Base-by-base conservation (phyloP, 2,329 filamentous ascomycete genomes). In the Ophiostoma piceae region DNA sequence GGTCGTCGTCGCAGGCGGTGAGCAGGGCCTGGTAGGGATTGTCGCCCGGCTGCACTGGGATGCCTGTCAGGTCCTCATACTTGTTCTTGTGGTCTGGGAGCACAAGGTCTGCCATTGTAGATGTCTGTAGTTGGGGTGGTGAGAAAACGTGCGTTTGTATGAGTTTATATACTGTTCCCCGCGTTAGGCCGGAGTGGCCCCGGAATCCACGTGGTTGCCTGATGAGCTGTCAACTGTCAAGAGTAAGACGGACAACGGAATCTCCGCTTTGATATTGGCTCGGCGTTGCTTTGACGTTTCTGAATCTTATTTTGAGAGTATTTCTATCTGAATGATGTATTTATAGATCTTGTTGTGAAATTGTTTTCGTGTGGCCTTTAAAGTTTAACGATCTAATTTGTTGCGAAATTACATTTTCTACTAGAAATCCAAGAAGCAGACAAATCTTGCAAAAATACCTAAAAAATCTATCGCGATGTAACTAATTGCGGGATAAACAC, bases 1-100 rank as follows among this genome's bases (percentile, higher is more conserved):
- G 81, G 74, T 92, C 82, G 77, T 90, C 81, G 66, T 88, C 79
- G 76, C 89, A 92, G 11, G 85, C 84, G 60, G 84, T 78, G 71
- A 96, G 90, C 71, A 96, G 80, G 22, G 88, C 87, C 74, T 91
- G 84, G 77, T 94, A 95, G 0, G 92, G 92, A 74, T 95, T 96
- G 76, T 87, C 85, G 65, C 84, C 85, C 0, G 83, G 82, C 73
- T 80, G 77, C 70, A 83, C 75, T 26, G 78, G 76, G 67, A 85
- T 78, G 16, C 84, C 84, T 0, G 85, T 86, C 35, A 87, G 77
- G 68, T 87, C 84, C 75, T 85, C 82, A 12, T 86, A 76, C 78
- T 83, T 84, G 76, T 85, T 85, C 72, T 77, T 79, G 16, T 80
- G 78, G 60, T 84, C 81, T 11, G 79, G 77, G 0, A 78, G 77